Conservation (phyloP, 371 early-diverging fungal genomes). For the Cokeromyces recurvatus region DNA sequence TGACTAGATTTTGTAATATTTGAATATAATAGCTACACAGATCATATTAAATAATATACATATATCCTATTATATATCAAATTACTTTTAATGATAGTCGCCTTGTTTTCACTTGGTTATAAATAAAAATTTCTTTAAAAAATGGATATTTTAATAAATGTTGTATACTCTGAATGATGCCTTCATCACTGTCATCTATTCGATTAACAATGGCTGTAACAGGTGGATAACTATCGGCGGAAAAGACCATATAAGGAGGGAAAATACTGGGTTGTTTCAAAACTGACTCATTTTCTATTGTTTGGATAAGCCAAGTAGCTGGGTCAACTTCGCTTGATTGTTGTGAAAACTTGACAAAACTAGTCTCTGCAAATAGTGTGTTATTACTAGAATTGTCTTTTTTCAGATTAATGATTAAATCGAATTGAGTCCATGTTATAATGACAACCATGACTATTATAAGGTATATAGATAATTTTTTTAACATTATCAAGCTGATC, state of each 20-base stretch:
- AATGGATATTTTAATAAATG: conserved; percentile 38
- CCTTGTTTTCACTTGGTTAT: conserved; percentile 35
- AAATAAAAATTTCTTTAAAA: conserved; percentile 45
- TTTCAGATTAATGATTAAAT: too few species aligned
- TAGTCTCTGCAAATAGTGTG: too few species aligned
- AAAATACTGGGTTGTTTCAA: conserved; percentile 3
- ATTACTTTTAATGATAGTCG: conserved; percentile 17
- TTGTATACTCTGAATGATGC: conserved; percentile 34
- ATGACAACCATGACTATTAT: background rate
- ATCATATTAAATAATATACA: background rate
- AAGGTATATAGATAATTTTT: too few species aligned
- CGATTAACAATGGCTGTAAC: conserved; percentile 54
- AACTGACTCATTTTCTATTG: conserved; percentile 33
- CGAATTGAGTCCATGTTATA: conserved; percentile 2
- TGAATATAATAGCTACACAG: background rate
- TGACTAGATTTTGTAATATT: background rate
- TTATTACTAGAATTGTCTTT: too few species aligned
- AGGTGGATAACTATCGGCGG: conserved; percentile 9
- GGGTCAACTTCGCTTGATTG: conserved; percentile 3
- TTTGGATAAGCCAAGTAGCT: conserved; percentile 6
- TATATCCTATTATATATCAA: background rate
- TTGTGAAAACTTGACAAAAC: too few species aligned
- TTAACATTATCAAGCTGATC: too few species aligned
- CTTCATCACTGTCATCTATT: conserved; percentile 35
- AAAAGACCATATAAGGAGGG: background rate